Percentiles rank a stretch among this genome's conserved stretches.
These are phyloP conservation scores for Aspergillus diversus DNA, from an alignment of 495 filamentous ascomycete genomes.

Conservation along the genomic window DNA sequence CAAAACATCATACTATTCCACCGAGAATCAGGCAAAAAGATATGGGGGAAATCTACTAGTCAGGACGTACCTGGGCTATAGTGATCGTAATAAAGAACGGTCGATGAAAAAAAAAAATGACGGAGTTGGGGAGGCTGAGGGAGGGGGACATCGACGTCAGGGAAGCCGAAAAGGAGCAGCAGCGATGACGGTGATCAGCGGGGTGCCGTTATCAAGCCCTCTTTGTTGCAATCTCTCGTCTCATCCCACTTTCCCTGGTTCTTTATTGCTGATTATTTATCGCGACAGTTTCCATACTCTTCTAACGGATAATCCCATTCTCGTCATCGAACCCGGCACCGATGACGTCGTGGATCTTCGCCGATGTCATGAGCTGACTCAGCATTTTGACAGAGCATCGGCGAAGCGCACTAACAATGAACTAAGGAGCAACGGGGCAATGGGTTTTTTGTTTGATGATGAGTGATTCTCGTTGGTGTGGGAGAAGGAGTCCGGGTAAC, in stretches of 20 bases:
- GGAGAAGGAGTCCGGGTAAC: not conserved
- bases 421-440: no score
- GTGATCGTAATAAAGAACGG: no score
- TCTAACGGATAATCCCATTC: not conserved
- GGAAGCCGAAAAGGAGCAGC: not conserved
- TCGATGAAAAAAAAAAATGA: not conserved
- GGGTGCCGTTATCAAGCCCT: not conserved
- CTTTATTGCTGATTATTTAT: not conserved
- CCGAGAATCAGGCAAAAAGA: no score
- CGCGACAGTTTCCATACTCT: not conserved
- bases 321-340: constrained; percentile 10
- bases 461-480: no score
- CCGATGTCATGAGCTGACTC: constrained; percentile 26
- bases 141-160: not conserved
- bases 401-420: no score
- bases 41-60: no score
- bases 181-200: not conserved
- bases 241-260: not conserved
- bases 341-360: constrained; percentile 24
- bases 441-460: no score
- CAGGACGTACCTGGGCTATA: no score
- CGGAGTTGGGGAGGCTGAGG: not conserved
- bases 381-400: not conserved
- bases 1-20: not conserved
- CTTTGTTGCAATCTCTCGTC: not conserved